These are phyloP conservation scores for Effrenium voratum DNA, from an alignment of 73 alveolate species.

Conservation along the genomic window DNA sequence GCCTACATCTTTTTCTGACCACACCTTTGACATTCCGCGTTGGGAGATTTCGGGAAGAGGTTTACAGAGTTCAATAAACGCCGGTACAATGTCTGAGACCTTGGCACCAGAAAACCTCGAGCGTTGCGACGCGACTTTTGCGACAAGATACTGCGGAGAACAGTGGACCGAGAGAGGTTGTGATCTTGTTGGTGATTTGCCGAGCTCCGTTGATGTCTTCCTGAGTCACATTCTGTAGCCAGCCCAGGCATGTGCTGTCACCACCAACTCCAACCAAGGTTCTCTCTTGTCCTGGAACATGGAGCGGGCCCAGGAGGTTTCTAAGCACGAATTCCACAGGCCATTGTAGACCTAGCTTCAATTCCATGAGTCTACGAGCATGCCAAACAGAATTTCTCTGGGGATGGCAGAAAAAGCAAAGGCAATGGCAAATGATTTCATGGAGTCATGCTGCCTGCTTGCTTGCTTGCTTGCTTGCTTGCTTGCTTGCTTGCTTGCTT, in stretches of 20 bases:
- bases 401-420: too few species aligned
- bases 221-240: background rate
- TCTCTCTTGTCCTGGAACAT: constrained; percentile 47
- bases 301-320: constrained; percentile 91
- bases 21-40: too few species aligned
- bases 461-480: background rate
- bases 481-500: background rate
- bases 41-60: too few species aligned
- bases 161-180: constrained; percentile 78
- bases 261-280: background rate
- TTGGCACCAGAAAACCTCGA: too few species aligned
- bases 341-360: constrained; percentile 66
- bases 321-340: constrained; percentile 76
- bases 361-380: too few species aligned
- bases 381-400: too few species aligned
- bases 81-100: too few species aligned
- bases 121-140: too few species aligned
- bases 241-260: background rate
- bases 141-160: constrained; percentile 33
- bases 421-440: too few species aligned
- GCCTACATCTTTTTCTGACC: too few species aligned
- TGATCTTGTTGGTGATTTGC: constrained; percentile 74
- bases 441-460: background rate
- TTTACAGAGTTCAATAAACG: too few species aligned
- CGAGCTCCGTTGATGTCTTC: constrained; percentile 91